These are phyloP conservation scores for Kitagawia praeruptora DNA, from an alignment of 129 eudicot genomes.

Conservation along the genomic window DNA sequence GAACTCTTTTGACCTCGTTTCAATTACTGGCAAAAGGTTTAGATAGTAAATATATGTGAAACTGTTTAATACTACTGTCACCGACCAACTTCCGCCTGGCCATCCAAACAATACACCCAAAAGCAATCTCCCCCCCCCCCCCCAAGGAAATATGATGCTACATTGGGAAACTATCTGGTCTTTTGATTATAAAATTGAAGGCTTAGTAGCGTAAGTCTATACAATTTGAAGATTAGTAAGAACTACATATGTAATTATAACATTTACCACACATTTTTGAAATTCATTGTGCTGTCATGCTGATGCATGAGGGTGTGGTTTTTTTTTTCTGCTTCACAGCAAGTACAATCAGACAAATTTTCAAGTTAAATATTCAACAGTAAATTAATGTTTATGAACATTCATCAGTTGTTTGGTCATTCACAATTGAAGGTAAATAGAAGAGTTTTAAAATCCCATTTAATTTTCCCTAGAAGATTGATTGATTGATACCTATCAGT, in stretches of 20 bases:
- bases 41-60: not conserved
- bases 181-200: not conserved
- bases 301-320: not conserved
- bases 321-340: not conserved
- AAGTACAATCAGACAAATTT: not conserved
- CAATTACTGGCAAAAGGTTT: not conserved
- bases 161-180: not conserved
- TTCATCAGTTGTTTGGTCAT: not conserved
- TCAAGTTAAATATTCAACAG: not conserved
- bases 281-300: not conserved
- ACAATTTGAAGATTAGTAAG: not conserved
- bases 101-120: not conserved
- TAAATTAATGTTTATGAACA: not conserved
- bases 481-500: not conserved
- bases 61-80: not conserved
- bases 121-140: not conserved
- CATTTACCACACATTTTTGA: no score
- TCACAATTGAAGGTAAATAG: not conserved
- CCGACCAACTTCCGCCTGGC: not conserved
- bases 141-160: not conserved
- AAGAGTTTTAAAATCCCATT: not conserved
- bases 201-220: not conserved
- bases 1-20: not conserved
- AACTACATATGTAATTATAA: not conserved
- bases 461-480: not conserved